Conservation (phyloP, 1,139 yeast genomes). For the Geotrichum cucujoidarum region DNA sequence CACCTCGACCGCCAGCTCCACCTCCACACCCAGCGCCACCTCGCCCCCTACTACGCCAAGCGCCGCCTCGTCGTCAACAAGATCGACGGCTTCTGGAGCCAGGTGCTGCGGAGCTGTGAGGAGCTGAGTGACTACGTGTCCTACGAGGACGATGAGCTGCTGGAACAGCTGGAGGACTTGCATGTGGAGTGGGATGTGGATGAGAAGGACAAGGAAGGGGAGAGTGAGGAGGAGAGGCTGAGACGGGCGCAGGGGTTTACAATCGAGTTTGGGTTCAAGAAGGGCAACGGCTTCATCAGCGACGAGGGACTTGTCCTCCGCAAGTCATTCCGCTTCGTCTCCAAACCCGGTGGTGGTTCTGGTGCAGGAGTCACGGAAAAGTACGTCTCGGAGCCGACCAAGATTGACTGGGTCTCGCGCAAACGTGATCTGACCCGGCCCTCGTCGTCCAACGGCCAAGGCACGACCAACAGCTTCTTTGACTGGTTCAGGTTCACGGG, state of each 20-base stretch:
- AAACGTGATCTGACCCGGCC: slow-evolving; percentile 32
- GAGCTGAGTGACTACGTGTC: slow-evolving; percentile 32
- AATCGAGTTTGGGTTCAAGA: slow-evolving; percentile 34
- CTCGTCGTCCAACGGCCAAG: slow-evolving; percentile 24
- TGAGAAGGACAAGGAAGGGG: slow-evolving; percentile 26
- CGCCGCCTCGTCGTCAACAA: slow-evolving; percentile 32
- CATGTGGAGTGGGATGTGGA: slow-evolving; percentile 29
- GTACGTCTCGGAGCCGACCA: slow-evolving; percentile 29
- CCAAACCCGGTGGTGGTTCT: slow-evolving; percentile 22
- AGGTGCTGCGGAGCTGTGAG: slow-evolving; percentile 32
- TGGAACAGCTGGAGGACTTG: slow-evolving; percentile 32
- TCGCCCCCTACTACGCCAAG: slow-evolving; percentile 35
- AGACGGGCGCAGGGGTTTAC: slow-evolving; percentile 34
- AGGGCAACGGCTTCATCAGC: slow-evolving; percentile 33
- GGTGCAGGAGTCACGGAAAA: slow-evolving; percentile 1
- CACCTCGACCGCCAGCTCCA: slow-evolving; percentile 15
- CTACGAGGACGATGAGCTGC: slow-evolving; percentile 34
- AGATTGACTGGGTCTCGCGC: slow-evolving; percentile 35
- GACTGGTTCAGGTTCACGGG: slow-evolving; percentile 37
- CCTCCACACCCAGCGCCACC: slow-evolving; percentile 21
- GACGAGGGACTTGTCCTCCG: slow-evolving; percentile 23
- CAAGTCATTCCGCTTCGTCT: slow-evolving; percentile 30
- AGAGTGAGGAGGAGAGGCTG: no score
- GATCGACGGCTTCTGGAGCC: slow-evolving; percentile 41
- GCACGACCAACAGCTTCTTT: slow-evolving; percentile 35